These are phyloP conservation scores for Curvularia eragrostidis DNA, from an alignment of 2,329 filamentous ascomycete species.

Conservation along the genomic window DNA sequence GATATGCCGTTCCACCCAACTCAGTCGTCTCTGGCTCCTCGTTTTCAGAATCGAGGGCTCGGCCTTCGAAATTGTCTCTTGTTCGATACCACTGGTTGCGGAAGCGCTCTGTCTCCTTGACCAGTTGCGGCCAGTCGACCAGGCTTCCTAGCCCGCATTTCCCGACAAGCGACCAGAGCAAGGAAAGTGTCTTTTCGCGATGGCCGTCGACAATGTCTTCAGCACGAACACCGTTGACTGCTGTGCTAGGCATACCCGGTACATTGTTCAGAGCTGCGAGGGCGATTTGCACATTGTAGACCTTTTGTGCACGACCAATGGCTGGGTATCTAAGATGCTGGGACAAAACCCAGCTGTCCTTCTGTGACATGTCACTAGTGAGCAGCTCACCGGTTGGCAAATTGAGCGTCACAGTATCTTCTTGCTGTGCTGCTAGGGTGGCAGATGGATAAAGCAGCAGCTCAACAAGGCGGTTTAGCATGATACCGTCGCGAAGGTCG, in stretches of 20 bases:
- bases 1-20: constrained; percentile 40
- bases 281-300: constrained; percentile 66
- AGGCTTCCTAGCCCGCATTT: constrained; percentile 62
- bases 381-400: constrained; percentile 56
- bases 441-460: constrained; percentile 58
- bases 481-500: constrained; percentile 67
- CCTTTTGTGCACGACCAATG: constrained; percentile 61
- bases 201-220: constrained; percentile 69
- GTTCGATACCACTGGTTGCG: constrained; percentile 38
- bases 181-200: constrained; percentile 67
- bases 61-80: constrained; percentile 40
- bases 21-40: constrained; percentile 25
- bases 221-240: constrained; percentile 56
- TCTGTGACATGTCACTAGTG: constrained; percentile 46
- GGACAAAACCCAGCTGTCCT: constrained; percentile 58
- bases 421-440: constrained; percentile 36
- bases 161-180: constrained; percentile 67
- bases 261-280: constrained; percentile 60
- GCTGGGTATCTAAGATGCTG: constrained; percentile 66
- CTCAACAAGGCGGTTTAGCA: constrained; percentile 66
- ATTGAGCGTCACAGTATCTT: constrained; percentile 54
- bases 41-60: constrained; percentile 44
- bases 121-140: constrained; percentile 63
- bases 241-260: constrained; percentile 49
- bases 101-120: constrained; percentile 59